Conservation (phyloP, 306 rosid species). For the Cotoneaster glaucophyllus region DNA sequence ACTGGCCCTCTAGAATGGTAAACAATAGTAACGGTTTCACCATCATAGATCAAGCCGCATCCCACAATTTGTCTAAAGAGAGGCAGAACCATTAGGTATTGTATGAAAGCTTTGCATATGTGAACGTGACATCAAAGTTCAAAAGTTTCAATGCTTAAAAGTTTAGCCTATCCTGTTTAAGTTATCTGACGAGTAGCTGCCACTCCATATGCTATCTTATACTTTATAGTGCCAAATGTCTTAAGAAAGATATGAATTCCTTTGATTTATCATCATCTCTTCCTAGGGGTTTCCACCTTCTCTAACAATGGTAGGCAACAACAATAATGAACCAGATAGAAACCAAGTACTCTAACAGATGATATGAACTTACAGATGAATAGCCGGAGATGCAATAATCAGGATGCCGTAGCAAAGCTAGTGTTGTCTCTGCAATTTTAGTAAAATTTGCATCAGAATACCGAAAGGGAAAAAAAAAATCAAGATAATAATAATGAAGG, state of each 20-base stretch:
- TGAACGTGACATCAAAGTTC: background rate
- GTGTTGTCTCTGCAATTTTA: conserved; percentile 64
- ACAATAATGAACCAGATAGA: background rate
- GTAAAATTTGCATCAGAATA: conserved; percentile 17
- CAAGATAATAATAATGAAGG: background rate
- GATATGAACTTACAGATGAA: conserved; percentile 66
- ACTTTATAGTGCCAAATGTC: background rate
- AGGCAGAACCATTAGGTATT: background rate
- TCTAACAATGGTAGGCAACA: background rate
- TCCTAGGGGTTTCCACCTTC: background rate
- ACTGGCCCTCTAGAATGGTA: background rate
- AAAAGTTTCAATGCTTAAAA: background rate
- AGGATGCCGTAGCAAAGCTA: conserved; percentile 89
- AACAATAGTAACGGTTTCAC: background rate
- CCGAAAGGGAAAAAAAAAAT: background rate
- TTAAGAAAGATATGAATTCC: background rate
- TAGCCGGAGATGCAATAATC: conserved; percentile 91
- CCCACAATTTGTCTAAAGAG: background rate
- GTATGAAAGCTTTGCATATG: background rate
- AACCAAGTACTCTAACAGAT: conserved; percentile 14
- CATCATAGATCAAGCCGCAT: background rate
- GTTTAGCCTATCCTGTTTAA: background rate
- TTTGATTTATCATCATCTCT: background rate
- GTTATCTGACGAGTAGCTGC: background rate
- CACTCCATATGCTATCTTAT: background rate